Evolutionary conservation across 1,284 basidiomycete genomes (phyloP), one percentile per base, ranked within the genome.

Genomic region (Cutaneotrichosporon sp.): DNA sequence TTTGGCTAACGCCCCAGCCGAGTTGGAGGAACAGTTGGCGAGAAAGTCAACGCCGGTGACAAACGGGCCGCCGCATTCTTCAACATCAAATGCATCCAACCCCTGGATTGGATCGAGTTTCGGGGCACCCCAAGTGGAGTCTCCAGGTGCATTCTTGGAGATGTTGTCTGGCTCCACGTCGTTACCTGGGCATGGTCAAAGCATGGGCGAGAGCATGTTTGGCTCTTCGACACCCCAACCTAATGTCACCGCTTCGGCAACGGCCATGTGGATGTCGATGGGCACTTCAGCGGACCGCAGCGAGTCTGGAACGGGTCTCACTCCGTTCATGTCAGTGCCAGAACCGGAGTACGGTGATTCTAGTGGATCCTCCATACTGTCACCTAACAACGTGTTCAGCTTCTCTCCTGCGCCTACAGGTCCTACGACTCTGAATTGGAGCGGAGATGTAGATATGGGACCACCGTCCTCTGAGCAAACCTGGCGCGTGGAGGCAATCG

Each of bases 131-230:
- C 39, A 34, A 12, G 45, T 43, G 3, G 49, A 53, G 14, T 70
- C 70, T 5, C 70, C 71, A 1, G 69, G 64, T n/a, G 58, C 66
- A 2, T 70, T 73, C 48, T 62, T 73, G 27, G 67, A 71, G 17
- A 66, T 73, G 64, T 59, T 72, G 3, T 71, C 69, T 0, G 24
- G 31, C 4, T 25, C 48, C n/a, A 34, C 49, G 14, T 16, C 54
- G 7, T 1, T 11, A 7, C 17, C 35, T 41, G 46, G 39, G 6
- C 11, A 38, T 24, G 10, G 38, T 20, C 31, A 17, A 17, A 19
- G 41, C 5, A 5, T 43, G 16, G 24, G 24, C 24, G 22, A 25
- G 33, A 11, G 7, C 3, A 33, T 34, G 27, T 25, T 35, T 24
- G 31, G 29, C 4, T 17, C 19, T 14, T 31, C 22, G 24, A 26